A percentile compares a stretch with the other conserved stretches of the same genome.
These are phyloP conservation scores for Fusarium chlamydosporum DNA, from an alignment of 2,329 filamentous ascomycete genomes.

Conservation along the genomic window DNA sequence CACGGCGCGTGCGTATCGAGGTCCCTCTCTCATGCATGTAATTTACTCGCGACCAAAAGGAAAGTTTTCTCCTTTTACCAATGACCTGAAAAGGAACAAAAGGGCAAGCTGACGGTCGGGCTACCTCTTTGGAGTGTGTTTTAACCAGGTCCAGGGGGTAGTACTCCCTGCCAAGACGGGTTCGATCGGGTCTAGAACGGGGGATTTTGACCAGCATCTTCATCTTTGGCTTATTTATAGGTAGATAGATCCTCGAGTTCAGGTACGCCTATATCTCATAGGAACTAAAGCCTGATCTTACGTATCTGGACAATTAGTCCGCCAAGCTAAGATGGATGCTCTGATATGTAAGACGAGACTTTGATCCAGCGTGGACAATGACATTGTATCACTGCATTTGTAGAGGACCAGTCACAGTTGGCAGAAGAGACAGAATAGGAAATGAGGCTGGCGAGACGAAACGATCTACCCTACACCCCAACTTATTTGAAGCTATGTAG, in stretches of 20 bases:
- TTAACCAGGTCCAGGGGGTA: conserved; percentile 11
- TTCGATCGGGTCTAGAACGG: conserved; percentile 35
- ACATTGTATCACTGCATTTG: conserved; percentile 7
- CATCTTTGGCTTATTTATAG: conserved; percentile 28
- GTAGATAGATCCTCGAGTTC: conserved; percentile 2
- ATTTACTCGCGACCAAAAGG: conserved; percentile 33
- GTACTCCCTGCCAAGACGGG: conserved; percentile 21
- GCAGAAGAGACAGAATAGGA: conserved; percentile 7
- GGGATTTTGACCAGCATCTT: conserved; percentile 16
- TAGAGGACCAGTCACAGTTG: conserved; percentile 10
- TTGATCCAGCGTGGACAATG: background rate
- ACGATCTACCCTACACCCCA: conserved; percentile 5
- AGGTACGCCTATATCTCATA: conserved; percentile 1
- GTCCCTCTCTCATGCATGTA: conserved; percentile 4
- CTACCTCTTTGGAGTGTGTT: conserved; percentile 12
- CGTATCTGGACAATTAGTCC: conserved; percentile 23
- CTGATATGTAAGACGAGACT: background rate
- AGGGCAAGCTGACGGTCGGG: conserved; percentile 24
- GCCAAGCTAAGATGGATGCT: background rate
- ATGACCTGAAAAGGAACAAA: background rate
- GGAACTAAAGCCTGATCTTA: conserved; percentile 6
- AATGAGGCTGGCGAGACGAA: background rate
- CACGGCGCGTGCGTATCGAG: background rate
- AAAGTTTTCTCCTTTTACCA: conserved; percentile 3
- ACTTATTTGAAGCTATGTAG: background rate